Evolutionary conservation across 768 basidiomycete genomes (phyloP).

Genomic region (Mycena venus): DNA sequence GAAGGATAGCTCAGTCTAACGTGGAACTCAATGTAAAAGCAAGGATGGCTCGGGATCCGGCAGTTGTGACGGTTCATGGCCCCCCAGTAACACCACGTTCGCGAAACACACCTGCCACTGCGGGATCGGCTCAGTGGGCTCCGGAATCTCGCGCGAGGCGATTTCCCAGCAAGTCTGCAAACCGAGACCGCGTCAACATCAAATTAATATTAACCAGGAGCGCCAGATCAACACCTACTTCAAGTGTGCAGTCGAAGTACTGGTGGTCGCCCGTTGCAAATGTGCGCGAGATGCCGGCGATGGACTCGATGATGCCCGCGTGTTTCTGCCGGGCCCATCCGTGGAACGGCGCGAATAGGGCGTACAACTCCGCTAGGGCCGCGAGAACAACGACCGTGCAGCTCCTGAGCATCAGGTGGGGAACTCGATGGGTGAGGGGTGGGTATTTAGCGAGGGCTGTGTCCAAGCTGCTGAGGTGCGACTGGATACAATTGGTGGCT

Average conservation of each 20-base stretch:
- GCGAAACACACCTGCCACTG: background rate
- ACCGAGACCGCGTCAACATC: background rate
- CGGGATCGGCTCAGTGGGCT: background rate
- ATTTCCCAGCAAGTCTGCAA: constrained; percentile 16
- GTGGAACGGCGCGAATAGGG: constrained; percentile 19
- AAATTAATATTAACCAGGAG: background rate
- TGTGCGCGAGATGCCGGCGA: background rate
- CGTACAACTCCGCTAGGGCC: constrained; percentile 14
- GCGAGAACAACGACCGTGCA: constrained; percentile 9
- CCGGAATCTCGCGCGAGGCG: constrained; percentile 7
- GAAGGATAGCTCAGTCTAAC: too few relatives aligned
- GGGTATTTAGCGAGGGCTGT: background rate
- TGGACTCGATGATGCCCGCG: background rate
- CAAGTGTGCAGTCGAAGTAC: constrained; percentile 17
- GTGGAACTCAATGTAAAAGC: too few relatives aligned
- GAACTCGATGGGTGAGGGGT: background rate
- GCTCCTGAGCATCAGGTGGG: background rate
- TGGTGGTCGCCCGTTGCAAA: background rate
- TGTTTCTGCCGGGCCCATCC: background rate
- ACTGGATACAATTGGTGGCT: background rate
- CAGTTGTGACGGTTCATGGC: background rate
- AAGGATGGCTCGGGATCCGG: too few relatives aligned
- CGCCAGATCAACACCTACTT: constrained; percentile 5
- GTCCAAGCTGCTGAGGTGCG: background rate
- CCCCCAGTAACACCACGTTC: background rate